Evolutionary conservation across 495 filamentous ascomycete genomes (phyloP).

Genomic region (Aspergillus homomorphus): DNA sequence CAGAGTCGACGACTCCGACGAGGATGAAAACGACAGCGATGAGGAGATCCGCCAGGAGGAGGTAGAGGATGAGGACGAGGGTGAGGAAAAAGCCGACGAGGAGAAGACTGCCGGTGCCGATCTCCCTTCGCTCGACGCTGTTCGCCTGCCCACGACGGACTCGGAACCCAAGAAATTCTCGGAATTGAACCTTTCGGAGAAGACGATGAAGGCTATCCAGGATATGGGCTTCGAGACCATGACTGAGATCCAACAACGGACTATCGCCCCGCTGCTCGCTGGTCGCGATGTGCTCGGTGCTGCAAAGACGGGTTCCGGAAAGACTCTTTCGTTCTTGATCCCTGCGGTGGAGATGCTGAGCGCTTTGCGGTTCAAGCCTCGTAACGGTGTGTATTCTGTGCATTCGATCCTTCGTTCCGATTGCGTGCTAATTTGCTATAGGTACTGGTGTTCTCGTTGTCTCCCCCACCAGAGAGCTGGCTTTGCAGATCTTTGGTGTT

Average conservation of each 20-base stretch:
- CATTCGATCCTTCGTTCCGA: background rate
- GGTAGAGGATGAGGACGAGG: slow-evolving; percentile 25
- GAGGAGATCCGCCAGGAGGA: slow-evolving; percentile 26
- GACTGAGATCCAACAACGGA: slow-evolving; percentile 91
- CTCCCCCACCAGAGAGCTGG: slow-evolving; percentile 68
- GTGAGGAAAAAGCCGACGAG: slow-evolving; percentile 16
- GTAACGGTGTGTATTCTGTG: slow-evolving; percentile 49
- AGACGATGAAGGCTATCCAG: slow-evolving; percentile 81
- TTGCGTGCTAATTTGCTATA: slow-evolving; percentile 11
- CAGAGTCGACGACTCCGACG: slow-evolving; percentile 33
- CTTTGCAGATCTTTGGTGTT: slow-evolving; percentile 94
- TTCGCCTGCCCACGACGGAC: slow-evolving; percentile 55
- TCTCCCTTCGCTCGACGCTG: slow-evolving; percentile 48
- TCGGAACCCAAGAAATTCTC: slow-evolving; percentile 61
- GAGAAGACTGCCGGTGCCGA: slow-evolving; percentile 29
- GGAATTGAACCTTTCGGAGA: slow-evolving; percentile 81
- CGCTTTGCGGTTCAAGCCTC: slow-evolving; percentile 81
- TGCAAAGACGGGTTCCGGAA: slow-evolving; percentile 94
- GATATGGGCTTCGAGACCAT: slow-evolving; percentile 92
- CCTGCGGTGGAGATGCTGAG: slow-evolving; percentile 93
- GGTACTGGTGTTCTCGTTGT: slow-evolving; percentile 86
- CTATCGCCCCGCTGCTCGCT: slow-evolving; percentile 82
- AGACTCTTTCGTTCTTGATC: slow-evolving; percentile 92
- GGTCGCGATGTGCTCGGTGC: slow-evolving; percentile 93
- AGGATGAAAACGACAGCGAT: slow-evolving; percentile 33